A percentile compares a stretch with the other conserved stretches of the same genome.
phyloP scores from a whole-genome alignment of 2,329 filamentous ascomycete genomes.

The Cladosporium colombiae region DNA sequence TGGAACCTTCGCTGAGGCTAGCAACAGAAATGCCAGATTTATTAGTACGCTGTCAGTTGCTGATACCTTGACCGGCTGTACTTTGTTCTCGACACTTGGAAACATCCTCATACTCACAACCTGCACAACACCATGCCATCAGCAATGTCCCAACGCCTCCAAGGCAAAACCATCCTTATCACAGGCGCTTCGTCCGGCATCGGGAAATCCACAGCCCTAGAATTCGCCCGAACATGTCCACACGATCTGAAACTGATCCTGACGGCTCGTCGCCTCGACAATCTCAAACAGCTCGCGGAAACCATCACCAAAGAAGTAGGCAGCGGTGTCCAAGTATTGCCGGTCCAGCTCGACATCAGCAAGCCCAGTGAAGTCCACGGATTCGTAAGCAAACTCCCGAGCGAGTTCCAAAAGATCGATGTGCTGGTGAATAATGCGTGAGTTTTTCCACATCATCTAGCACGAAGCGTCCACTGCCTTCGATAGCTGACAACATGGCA shows the following conservation, averaged over 20 bases:
- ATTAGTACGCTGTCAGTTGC: not conserved
- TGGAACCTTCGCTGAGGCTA: not conserved
- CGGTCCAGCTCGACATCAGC: slow-evolving; percentile 84
- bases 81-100: no score
- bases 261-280: slow-evolving; percentile 82
- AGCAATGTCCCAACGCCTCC: slow-evolving; percentile 60
- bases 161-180: slow-evolving; percentile 88
- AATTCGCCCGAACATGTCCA: slow-evolving; percentile 86
- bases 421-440: slow-evolving; percentile 89
- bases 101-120: not conserved
- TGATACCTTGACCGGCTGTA: no score
- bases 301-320: slow-evolving; percentile 77
- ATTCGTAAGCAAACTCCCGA: slow-evolving; percentile 73
- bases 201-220: slow-evolving; percentile 77
- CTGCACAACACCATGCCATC: not conserved
- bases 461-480: not conserved
- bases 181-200: slow-evolving; percentile 97
- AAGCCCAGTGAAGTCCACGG: slow-evolving; percentile 69
- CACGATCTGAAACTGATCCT: slow-evolving; percentile 79
- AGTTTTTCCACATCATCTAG: not conserved
- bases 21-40: not conserved
- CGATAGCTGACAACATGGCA: not conserved
- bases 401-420: slow-evolving; percentile 81
- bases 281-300: slow-evolving; percentile 71
- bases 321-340: slow-evolving; percentile 75